Conservation (phyloP, 495 filamentous ascomycete genomes). For the Cercophora samala region DNA sequence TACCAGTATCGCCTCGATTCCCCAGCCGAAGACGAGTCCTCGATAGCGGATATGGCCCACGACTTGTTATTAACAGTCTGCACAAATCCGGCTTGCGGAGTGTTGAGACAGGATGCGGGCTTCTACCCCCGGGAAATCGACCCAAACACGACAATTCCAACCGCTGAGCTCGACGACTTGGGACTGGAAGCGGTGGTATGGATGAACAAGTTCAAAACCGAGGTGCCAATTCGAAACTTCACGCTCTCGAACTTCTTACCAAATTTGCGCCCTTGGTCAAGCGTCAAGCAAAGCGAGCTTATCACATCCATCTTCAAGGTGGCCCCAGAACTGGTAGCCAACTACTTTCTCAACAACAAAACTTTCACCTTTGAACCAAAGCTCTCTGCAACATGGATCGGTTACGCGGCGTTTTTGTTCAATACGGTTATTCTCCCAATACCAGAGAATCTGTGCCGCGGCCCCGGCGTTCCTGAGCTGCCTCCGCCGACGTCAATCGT, state of each 20-base stretch:
- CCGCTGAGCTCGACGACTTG: constrained; percentile 55
- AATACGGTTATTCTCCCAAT: constrained; percentile 69
- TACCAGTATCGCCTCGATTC: constrained; percentile 57
- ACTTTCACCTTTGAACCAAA: constrained; percentile 88
- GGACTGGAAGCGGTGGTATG: constrained; percentile 66
- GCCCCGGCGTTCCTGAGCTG: constrained; percentile 50
- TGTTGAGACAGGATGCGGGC: constrained; percentile 64
- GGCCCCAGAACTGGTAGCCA: constrained; percentile 77
- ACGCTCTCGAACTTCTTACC: constrained; percentile 71
- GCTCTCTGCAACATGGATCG: constrained; percentile 86
- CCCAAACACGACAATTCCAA: constrained; percentile 43
- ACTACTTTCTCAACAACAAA: constrained; percentile 76
- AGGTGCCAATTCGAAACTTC: constrained; percentile 70
- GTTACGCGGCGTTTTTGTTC: constrained; percentile 84
- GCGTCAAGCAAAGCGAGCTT: constrained; percentile 74
- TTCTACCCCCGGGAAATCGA: constrained; percentile 70
- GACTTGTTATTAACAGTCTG: constrained; percentile 70
- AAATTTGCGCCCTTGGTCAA: constrained; percentile 79
- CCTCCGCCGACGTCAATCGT: constrained; percentile 74
- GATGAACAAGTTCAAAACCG: constrained; percentile 61
- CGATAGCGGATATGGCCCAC: constrained; percentile 61
- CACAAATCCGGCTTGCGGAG: constrained; percentile 63
- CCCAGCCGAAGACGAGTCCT: constrained; percentile 26
- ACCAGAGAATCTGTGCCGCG: constrained; percentile 62
- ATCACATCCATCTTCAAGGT: constrained; percentile 72